Percentiles rank a stretch among this genome's conserved stretches.
phyloP scores from a whole-genome alignment of 1,284 basidiomycete species.

The Uromyces viciae-fabae region DNA sequence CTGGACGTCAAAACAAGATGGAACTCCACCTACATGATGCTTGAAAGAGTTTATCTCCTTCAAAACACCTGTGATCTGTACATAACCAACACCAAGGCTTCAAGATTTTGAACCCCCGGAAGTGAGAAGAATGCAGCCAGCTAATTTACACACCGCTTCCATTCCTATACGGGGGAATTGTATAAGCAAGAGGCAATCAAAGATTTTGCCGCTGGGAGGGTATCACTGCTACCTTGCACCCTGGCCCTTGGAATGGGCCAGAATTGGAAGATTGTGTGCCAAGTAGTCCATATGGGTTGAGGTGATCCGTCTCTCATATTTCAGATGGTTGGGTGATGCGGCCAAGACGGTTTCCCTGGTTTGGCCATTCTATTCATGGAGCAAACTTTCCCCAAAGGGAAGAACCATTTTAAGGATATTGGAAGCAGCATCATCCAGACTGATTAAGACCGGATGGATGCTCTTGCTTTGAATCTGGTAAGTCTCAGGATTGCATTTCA shows the following conservation, averaged over 20 bases:
- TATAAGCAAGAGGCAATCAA: neutral
- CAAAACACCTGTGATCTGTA: no score
- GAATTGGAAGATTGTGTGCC: neutral
- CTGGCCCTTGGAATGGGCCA: neutral
- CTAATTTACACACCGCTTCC: neutral
- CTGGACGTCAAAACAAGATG: no score
- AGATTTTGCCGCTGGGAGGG: neutral
- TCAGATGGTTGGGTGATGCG: constrained; percentile 3
- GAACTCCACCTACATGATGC: no score
- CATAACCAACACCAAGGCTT: no score
- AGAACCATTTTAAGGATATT: neutral
- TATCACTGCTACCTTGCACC: neutral
- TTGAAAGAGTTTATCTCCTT: no score
- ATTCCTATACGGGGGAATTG: neutral
- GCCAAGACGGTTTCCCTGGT: neutral
- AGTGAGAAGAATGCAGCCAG: neutral
- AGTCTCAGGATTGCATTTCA: constrained; percentile 1
- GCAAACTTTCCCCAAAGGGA: neutral
- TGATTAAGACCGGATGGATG: constrained; percentile 13
- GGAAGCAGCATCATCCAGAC: neutral
- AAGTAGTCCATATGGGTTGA: neutral
- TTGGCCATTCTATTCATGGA: constrained; percentile 10
- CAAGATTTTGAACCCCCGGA: no score
- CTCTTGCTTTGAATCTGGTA: no score
- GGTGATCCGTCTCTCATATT: neutral